These are phyloP conservation scores for Coffea humblotiana DNA, from an alignment of 305 asterid genomes.

Conservation along the genomic window DNA sequence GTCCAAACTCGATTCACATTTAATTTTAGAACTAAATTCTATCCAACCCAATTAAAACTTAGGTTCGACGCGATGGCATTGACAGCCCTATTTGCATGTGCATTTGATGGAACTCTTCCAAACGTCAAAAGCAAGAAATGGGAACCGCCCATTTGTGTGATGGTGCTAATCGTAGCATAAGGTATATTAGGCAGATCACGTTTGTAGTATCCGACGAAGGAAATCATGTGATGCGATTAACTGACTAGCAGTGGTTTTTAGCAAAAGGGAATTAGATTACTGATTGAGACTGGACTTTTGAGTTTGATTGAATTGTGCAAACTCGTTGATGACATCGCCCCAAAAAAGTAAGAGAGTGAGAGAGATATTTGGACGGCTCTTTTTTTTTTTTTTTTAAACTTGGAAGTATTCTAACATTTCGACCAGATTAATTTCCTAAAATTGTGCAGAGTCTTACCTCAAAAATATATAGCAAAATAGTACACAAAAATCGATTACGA, in stretches of 20 bases:
- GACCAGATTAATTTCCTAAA: too few species aligned
- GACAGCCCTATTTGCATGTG: too few species aligned
- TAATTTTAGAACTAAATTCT: too few species aligned
- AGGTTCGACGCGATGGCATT: too few species aligned
- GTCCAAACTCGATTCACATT: too few species aligned
- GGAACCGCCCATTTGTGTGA: background rate
- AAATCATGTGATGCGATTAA: background rate
- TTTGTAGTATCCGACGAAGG: background rate
- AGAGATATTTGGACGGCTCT: too few species aligned
- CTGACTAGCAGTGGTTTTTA: background rate
- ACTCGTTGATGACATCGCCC: background rate
- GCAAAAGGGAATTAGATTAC: background rate
- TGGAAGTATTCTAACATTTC: too few species aligned
- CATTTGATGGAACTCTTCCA: background rate
- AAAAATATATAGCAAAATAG: too few species aligned
- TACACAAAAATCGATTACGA: too few species aligned
- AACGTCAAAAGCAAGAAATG: background rate
- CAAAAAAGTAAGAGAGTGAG: background rate
- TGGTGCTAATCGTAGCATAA: background rate
- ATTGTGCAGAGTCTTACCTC: too few species aligned
- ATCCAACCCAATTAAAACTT: too few species aligned
- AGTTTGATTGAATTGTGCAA: background rate
- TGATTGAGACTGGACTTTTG: background rate
- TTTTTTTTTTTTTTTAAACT: too few species aligned
- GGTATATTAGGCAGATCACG: background rate